Evolutionary conservation across 2,329 filamentous ascomycete genomes (phyloP).

Genomic region (Colletotrichum nymphaeae): DNA sequence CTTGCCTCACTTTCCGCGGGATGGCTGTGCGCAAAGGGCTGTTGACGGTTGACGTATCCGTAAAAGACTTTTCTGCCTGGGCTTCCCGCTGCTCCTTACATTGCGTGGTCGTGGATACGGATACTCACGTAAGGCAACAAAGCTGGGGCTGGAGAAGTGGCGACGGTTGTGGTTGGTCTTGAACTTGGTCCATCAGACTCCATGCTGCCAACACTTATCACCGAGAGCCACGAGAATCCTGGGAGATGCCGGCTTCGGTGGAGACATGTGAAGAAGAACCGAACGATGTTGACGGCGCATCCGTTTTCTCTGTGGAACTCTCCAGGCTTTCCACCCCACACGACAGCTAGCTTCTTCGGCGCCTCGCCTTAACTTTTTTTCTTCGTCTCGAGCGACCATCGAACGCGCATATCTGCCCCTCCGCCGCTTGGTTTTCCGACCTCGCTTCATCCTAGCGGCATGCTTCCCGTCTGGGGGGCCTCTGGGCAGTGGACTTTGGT

Average conservation of each 20-base stretch:
- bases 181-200: neutral
- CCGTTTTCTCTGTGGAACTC: constrained; percentile 16
- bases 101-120: neutral
- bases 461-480: constrained; percentile 6
- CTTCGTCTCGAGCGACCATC: neutral
- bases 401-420: neutral
- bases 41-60: neutral
- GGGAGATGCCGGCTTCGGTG: constrained; percentile 17
- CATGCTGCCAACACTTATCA: neutral
- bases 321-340: constrained; percentile 9
- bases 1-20: neutral
- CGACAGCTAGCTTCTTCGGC: neutral
- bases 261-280: constrained; percentile 31
- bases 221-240: neutral
- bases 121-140: neutral
- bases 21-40: neutral
- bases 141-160: neutral
- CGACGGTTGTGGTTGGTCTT: neutral
- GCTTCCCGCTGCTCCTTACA: neutral
- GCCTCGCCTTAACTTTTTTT: neutral
- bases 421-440: constrained; percentile 5
- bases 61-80: neutral
- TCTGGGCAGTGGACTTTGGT: neutral
- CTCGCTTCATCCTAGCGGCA: constrained; percentile 11
- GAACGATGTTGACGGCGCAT: constrained; percentile 19